These are phyloP conservation scores for Amanita rubescens DNA, from an alignment of 768 basidiomycete species.

Conservation along the genomic window DNA sequence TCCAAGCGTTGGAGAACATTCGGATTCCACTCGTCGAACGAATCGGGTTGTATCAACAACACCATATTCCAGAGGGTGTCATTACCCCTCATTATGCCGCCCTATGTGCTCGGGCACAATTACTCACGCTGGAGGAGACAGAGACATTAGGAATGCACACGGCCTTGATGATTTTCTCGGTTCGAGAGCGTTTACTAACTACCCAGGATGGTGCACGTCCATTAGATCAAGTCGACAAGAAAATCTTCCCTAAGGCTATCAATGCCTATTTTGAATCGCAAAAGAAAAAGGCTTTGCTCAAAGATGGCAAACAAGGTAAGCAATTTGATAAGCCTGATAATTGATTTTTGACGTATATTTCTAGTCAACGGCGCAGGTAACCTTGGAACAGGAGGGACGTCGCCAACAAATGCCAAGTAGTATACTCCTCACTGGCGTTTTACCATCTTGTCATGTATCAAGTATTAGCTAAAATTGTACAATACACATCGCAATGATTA, in stretches of 20 bases:
- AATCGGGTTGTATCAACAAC: conserved; percentile 48
- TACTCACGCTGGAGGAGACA: conserved; percentile 50
- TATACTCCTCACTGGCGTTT: too few species aligned
- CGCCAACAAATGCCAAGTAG: too few species aligned
- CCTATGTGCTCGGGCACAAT: conserved; percentile 42
- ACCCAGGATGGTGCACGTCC: neutral
- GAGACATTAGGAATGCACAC: conserved; percentile 46
- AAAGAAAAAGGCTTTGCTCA: neutral
- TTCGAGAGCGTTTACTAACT: conserved; percentile 40
- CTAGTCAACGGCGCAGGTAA: neutral
- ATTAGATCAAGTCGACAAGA: neutral
- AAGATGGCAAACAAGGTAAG: neutral
- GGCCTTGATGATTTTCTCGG: conserved; percentile 36
- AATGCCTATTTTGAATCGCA: neutral
- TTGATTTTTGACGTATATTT: neutral
- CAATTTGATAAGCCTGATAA: neutral
- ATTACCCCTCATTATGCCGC: conserved; percentile 49
- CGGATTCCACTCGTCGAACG: neutral
- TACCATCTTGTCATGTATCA: neutral
- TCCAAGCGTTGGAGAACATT: neutral
- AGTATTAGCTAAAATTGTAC: too few species aligned
- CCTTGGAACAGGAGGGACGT: too few species aligned
- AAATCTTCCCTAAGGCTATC: neutral
- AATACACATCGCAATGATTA: too few species aligned
- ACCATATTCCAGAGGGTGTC: conserved; percentile 37